Conservation (phyloP, 1,139 yeast genomes). For the Debaryomyces sp. region DNA sequence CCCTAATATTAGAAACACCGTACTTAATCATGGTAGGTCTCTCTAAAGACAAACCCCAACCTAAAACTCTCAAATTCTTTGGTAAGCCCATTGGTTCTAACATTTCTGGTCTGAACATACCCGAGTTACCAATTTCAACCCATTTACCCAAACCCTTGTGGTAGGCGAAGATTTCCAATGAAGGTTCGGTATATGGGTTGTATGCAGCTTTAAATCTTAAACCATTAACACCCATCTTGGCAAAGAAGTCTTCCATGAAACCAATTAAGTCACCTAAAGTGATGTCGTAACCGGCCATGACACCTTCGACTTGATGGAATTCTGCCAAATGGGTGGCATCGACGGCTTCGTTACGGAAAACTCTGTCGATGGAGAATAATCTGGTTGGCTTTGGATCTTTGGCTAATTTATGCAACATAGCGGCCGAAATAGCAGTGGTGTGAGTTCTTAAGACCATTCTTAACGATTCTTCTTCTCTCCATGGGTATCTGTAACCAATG, state of each 20-base stretch:
- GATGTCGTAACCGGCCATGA: conserved; percentile 91
- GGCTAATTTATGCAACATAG: conserved; percentile 86
- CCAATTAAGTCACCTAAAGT: conserved; percentile 97
- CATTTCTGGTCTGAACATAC: conserved; percentile 99
- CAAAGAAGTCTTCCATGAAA: conserved; percentile 96
- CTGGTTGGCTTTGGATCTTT: conserved; percentile 88
- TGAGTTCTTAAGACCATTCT: conserved; percentile 95
- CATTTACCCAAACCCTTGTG: conserved; percentile 93
- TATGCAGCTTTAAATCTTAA: conserved; percentile 98
- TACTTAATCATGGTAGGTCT: conserved; percentile 99
- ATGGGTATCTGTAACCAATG: conserved; percentile 96
- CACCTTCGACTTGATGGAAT: conserved; percentile 99
- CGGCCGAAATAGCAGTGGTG: conserved; percentile 91
- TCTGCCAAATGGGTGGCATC: conserved; percentile 99
- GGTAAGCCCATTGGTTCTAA: conserved; percentile 98
- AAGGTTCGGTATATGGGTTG: conserved; percentile 98
- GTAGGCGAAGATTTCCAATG: conserved; percentile 96
- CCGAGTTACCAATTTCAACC: conserved; percentile 99
- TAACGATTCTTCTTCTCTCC: conserved; percentile 89
- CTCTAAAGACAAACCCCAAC: conserved; percentile 97
- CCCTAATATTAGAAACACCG: conserved; percentile 93
- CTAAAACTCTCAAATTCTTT: conserved; percentile 87
- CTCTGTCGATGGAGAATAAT: conserved; percentile 95
- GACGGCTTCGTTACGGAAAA: conserved; percentile 99
- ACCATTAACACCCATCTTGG: conserved; percentile 94